Evolutionary conservation across 768 basidiomycete genomes (phyloP), one percentile per base, ranked within the genome.

Genomic region (Amanita subjunquillea): DNA sequence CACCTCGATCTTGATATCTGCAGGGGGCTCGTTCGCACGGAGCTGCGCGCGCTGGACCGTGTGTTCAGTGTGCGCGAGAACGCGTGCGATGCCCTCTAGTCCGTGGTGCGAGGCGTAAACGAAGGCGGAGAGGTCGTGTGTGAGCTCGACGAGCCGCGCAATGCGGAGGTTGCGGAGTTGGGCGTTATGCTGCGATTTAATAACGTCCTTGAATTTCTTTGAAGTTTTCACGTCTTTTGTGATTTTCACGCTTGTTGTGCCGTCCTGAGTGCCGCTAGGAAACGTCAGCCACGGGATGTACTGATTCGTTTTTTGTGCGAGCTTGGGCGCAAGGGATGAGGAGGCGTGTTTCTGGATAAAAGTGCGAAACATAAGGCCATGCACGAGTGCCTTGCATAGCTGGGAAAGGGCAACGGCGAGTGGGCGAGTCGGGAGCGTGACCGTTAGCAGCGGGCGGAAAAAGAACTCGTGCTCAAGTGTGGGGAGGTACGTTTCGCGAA

Each of bases 371-470:
- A 72, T 63, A 6, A 63, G 50, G 3, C 74, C 75, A 6, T 65
- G 65, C 7, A 60, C 39, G 13, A 62, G 60, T 4, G 60, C 59
- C 40, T 60, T 64, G 37, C 64, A 58, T 20, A 72, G 63, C 9
- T 72, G 67, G 4, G 62, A 50, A 27, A 74, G 34, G 40, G 66
- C 62, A 7, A 63, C 45, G 3, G 69, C 71, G 30, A 75, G 61
- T 0, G 74, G 72, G 15, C 73, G 71, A 6, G 72, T 75, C 7
- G 72, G 65, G 34, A 71, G 52, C 1, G 71, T 72, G 42, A 72
- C 53, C 9, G 69, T 64, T 15, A 75, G 32, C 36, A 75, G 54
- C 0, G 75, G 74, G 0, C 68, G 67, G 67, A 69, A 73, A 58
- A 71, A 73, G 13, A 70, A 69, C 39, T 54, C 45, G 1, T 54